A percentile compares a stretch with the other conserved stretches of the same genome.
phyloP scores from a whole-genome alignment of 257 asterid species.

The Solanum commersonii region DNA sequence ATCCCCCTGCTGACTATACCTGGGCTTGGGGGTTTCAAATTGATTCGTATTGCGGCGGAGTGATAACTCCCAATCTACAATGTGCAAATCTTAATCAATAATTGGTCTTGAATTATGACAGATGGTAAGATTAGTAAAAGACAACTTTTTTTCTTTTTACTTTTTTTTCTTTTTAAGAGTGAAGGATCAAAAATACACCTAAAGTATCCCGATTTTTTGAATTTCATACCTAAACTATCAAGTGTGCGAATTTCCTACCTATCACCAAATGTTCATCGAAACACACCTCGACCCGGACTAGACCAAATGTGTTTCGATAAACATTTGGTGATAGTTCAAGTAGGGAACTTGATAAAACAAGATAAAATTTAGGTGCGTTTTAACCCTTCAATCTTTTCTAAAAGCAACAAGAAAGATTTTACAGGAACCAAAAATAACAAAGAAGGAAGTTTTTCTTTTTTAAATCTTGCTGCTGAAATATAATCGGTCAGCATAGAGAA shows the following conservation, averaged over 20 bases:
- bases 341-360: background rate
- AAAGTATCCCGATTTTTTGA: background rate
- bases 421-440: background rate
- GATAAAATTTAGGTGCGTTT: background rate
- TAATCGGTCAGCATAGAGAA: background rate
- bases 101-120: background rate
- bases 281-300: background rate
- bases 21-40: slow-evolving; percentile 72
- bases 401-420: background rate
- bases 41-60: slow-evolving; percentile 53
- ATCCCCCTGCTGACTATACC: slow-evolving; percentile 89
- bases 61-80: slow-evolving; percentile 86
- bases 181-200: background rate
- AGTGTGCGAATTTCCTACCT: background rate
- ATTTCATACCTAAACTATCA: background rate
- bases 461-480: background rate
- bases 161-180: background rate
- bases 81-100: background rate
- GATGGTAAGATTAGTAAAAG: background rate
- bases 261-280: background rate
- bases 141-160: background rate
- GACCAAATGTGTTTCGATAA: background rate
- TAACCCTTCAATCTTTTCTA: background rate
- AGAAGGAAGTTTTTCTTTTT: background rate
- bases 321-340: background rate